Evolutionary conservation across 176 grass and related monocot species (phyloP).

Genomic region (Lolium rigidum): DNA sequence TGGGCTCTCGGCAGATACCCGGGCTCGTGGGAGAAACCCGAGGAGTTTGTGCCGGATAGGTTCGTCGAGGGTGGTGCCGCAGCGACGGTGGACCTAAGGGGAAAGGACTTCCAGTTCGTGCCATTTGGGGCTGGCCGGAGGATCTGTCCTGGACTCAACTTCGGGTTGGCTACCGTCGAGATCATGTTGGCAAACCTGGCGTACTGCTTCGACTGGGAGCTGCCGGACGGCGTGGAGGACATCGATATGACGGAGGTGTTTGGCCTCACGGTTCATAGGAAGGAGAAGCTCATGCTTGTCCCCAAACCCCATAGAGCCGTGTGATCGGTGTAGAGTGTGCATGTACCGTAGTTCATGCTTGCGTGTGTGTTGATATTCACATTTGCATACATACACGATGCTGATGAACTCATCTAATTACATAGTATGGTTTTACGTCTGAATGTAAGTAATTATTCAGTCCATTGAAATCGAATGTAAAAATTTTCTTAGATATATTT

Average conservation of each 20-base stretch:
- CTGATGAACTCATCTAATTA: too few relatives aligned
- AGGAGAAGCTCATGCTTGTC: slow-evolving; percentile 24
- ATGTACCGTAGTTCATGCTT: neutral
- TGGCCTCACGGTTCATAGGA: neutral
- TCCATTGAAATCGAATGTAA: too few relatives aligned
- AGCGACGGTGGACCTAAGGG: slow-evolving; percentile 1
- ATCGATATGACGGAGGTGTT: slow-evolving; percentile 22
- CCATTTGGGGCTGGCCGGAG: slow-evolving; percentile 27
- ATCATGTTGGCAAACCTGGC: slow-evolving; percentile 17
- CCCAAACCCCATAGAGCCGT: neutral
- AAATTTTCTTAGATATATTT: too few relatives aligned
- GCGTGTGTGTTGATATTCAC: neutral
- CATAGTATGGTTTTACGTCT: too few relatives aligned
- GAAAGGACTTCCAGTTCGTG: slow-evolving; percentile 21
- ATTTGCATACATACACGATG: too few relatives aligned
- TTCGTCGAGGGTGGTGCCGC: neutral
- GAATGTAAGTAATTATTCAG: too few relatives aligned
- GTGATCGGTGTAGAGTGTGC: neutral
- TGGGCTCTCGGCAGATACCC: neutral
- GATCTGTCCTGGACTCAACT: slow-evolving; percentile 20
- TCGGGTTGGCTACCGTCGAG: slow-evolving; percentile 12
- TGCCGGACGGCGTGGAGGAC: neutral
- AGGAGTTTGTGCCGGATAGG: neutral
- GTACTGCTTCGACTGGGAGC: slow-evolving; percentile 10
- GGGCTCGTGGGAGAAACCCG: neutral